A percentile compares a stretch with the other conserved stretches of the same genome.
These are phyloP conservation scores for Colletotrichum sp. DNA, from an alignment of 2,329 filamentous ascomycete species.

Conservation along the genomic window DNA sequence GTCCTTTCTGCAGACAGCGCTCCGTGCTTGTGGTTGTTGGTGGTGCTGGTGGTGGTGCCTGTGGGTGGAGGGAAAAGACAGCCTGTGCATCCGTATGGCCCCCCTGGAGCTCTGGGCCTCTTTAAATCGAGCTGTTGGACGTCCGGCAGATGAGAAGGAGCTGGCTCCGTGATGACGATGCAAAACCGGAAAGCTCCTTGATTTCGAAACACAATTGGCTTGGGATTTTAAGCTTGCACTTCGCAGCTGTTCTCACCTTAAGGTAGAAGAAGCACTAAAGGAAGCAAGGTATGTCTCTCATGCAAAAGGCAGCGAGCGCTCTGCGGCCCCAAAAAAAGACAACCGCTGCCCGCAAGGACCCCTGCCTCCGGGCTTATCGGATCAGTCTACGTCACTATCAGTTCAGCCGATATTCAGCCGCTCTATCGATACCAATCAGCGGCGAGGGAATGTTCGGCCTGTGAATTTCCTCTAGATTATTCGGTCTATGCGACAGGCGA, in stretches of 20 bases:
- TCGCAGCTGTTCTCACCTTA: not conserved
- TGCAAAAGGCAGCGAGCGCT: not conserved
- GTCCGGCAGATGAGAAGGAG: not conserved
- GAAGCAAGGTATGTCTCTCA: not conserved
- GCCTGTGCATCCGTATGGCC: not conserved
- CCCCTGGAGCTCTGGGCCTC: not conserved
- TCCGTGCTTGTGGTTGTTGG: not conserved
- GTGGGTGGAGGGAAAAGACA: not conserved
- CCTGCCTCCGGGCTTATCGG: not conserved
- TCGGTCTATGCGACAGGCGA: conserved; percentile 10
- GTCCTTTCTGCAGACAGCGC: not conserved
- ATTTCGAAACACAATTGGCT: not conserved
- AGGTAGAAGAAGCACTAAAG: not conserved
- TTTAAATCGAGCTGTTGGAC: not conserved
- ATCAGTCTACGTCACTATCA: conserved; percentile 13
- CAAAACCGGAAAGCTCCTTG: not conserved
- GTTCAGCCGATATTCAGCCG: conserved; percentile 13
- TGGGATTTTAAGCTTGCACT: not conserved
- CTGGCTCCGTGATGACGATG: not conserved
- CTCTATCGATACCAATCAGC: conserved; percentile 11
- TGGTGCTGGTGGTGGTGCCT: not conserved
- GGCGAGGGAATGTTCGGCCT: not conserved
- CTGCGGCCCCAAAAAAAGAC: not conserved
- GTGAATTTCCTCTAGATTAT: not conserved
- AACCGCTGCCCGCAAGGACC: not conserved